A percentile compares a stretch with the other conserved stretches of the same genome.
Conservation (phyloP, 441 rosid genomes). For the Populus hybrid region DNA sequence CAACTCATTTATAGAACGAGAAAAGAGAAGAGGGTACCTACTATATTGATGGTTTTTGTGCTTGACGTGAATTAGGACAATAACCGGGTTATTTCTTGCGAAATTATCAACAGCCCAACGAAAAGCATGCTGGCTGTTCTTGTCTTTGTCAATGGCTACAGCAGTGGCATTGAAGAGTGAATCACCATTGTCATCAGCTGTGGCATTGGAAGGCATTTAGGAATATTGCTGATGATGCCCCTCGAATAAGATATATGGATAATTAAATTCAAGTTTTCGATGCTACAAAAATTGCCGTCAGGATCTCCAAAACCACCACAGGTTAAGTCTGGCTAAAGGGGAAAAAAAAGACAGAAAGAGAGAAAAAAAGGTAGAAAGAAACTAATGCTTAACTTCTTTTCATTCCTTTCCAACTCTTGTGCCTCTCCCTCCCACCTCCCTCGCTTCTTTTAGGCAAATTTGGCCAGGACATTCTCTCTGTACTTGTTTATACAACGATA, state of each 20-base stretch:
- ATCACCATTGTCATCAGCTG: slow-evolving; percentile 24
- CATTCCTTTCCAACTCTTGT: slow-evolving; percentile 8
- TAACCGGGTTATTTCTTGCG: slow-evolving; percentile 27
- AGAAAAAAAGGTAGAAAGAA: slow-evolving; percentile 2
- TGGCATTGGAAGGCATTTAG: slow-evolving; percentile 35
- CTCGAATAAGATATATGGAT: background rate
- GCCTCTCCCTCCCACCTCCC: background rate
- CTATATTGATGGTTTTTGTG: slow-evolving; percentile 43
- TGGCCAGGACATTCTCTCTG: slow-evolving; percentile 24
- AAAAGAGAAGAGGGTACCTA: slow-evolving; percentile 61
- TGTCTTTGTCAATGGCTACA: slow-evolving; percentile 77
- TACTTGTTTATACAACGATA: background rate
- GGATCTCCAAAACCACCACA: background rate
- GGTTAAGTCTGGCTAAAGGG: background rate
- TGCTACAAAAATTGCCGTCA: slow-evolving; percentile 7
- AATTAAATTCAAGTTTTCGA: background rate
- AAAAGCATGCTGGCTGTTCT: slow-evolving; percentile 73
- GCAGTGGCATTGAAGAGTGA: slow-evolving; percentile 41
- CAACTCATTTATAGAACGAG: background rate
- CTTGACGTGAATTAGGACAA: slow-evolving; percentile 63
- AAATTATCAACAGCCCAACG: slow-evolving; percentile 91
- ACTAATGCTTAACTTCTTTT: slow-evolving; percentile 9
- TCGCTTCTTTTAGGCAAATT: slow-evolving; percentile 25
- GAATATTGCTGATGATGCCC: background rate
- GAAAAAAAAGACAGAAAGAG: too few relatives aligned